Conservation (phyloP, 1,284 basidiomycete genomes). For the Meripilus lineatus region DNA sequence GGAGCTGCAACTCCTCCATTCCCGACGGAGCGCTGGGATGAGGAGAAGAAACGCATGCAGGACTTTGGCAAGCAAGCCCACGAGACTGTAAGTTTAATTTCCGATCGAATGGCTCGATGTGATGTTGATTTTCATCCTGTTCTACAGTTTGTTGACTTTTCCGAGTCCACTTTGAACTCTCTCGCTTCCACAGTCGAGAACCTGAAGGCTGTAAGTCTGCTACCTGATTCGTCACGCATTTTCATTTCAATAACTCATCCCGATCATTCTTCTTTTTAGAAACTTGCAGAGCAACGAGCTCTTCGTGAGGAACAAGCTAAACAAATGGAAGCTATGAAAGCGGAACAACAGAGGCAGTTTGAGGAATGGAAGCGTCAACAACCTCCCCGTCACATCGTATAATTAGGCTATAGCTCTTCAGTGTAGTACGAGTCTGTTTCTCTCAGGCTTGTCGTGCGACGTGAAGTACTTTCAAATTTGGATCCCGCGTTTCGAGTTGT, state of each 20-base stretch:
- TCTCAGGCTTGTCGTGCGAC: too few species aligned
- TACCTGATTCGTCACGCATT: too few species aligned
- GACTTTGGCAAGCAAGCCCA: conserved; percentile 47
- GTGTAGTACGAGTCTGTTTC: too few species aligned
- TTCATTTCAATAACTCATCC: too few species aligned
- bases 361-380: conserved; percentile 28
- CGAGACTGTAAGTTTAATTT: conserved; percentile 43
- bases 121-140: not conserved
- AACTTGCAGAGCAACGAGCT: conserved; percentile 54
- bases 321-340: conserved; percentile 25
- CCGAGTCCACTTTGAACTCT: conserved; percentile 66
- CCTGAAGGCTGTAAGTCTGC: conserved; percentile 50
- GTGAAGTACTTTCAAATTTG: too few species aligned
- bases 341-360: conserved; percentile 31
- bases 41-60: conserved; percentile 37
- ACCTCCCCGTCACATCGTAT: too few species aligned
- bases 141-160: conserved; percentile 54
- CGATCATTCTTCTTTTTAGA: conserved; percentile 35
- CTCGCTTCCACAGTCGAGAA: conserved; percentile 50
- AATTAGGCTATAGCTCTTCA: too few species aligned
- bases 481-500: too few species aligned
- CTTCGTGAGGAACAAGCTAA: conserved; percentile 41
- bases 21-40: conserved; percentile 12
- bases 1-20: too few species aligned
- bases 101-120: conserved; percentile 3